phyloP scores from a whole-genome alignment of 805 yeast species.

The Blastobotrys attinorum region DNA sequence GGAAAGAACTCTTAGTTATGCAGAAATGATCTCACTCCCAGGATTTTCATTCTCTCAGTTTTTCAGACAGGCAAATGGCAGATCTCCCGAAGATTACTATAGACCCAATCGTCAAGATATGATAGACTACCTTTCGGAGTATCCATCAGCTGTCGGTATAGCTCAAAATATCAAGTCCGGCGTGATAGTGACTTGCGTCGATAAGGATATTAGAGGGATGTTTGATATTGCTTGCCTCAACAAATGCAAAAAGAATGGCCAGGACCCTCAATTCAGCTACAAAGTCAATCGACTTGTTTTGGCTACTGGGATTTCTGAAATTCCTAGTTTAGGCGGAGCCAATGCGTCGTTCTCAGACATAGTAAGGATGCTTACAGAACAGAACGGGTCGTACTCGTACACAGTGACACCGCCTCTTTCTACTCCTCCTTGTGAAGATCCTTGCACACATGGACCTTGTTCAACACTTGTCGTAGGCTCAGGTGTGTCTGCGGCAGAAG shows the following conservation, averaged over 20 bases:
- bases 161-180: slow-evolving; percentile 10
- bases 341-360: neutral
- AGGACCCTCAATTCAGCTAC: slow-evolving; percentile 1
- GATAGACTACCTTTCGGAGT: slow-evolving; percentile 21
- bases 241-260: too few species aligned
- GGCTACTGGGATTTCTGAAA: slow-evolving; percentile 24
- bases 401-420: slow-evolving; percentile 6
- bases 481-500: slow-evolving; percentile 31
- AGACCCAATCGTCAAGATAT: slow-evolving; percentile 26
- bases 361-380: neutral
- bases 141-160: slow-evolving; percentile 22
- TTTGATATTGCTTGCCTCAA: too few species aligned
- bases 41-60: slow-evolving; percentile 23
- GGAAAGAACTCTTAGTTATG: slow-evolving; percentile 22
- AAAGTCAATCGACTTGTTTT: slow-evolving; percentile 13
- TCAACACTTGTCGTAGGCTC: slow-evolving; percentile 24
- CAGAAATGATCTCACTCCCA: slow-evolving; percentile 30
- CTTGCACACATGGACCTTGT: neutral
- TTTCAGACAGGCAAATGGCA: slow-evolving; percentile 9
- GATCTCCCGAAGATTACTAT: slow-evolving; percentile 12
- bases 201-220: neutral
- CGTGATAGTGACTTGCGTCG: slow-evolving; percentile 12
- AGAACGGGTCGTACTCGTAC: neutral
- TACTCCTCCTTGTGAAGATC: slow-evolving; percentile 2
- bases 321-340: slow-evolving; percentile 2